Evolutionary conservation across 441 rosid genomes (phyloP).

Genomic region (Syzygium syzygioides): DNA sequence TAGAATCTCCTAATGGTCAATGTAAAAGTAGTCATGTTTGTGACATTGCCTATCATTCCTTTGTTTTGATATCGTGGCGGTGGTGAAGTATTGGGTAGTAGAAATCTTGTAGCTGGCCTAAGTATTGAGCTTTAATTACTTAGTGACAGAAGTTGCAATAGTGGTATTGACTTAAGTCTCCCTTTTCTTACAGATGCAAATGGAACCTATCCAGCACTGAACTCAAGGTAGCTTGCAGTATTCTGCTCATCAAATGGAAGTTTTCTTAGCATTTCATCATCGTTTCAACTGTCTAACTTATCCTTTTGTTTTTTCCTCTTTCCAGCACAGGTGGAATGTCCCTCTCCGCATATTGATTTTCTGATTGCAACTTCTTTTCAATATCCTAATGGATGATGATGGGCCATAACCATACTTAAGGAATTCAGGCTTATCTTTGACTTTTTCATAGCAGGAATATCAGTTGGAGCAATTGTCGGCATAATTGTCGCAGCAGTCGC

Average conservation of each 20-base stretch:
- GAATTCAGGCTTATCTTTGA: constrained; percentile 14
- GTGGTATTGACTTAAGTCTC: constrained; percentile 3
- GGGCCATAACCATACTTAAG: constrained; percentile 10
- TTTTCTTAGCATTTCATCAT: constrained; percentile 4
- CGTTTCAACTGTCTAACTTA: constrained; percentile 5
- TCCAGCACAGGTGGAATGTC: constrained; percentile 71
- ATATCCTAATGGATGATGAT: constrained; percentile 7
- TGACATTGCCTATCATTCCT: not conserved
- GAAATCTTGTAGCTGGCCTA: not conserved
- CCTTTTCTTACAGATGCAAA: constrained; percentile 33
- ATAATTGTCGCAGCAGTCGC: constrained; percentile 33
- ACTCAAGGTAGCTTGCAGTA: constrained; percentile 28
- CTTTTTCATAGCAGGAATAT: constrained; percentile 34
- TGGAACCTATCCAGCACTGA: constrained; percentile 44
- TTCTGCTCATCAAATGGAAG: not conserved
- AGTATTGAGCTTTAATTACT: not conserved
- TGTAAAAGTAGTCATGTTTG: not conserved
- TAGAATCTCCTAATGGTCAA: not conserved
- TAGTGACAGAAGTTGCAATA: not conserved
- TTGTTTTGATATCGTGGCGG: not conserved
- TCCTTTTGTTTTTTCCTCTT: constrained; percentile 21
- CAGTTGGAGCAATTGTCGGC: constrained; percentile 46
- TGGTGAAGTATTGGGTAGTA: not conserved
- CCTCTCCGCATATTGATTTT: constrained; percentile 25
- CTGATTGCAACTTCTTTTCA: constrained; percentile 16